These are phyloP conservation scores for Nitzschia sp. DNA, from an alignment of 108 stramenopile genomes.

Conservation along the genomic window DNA sequence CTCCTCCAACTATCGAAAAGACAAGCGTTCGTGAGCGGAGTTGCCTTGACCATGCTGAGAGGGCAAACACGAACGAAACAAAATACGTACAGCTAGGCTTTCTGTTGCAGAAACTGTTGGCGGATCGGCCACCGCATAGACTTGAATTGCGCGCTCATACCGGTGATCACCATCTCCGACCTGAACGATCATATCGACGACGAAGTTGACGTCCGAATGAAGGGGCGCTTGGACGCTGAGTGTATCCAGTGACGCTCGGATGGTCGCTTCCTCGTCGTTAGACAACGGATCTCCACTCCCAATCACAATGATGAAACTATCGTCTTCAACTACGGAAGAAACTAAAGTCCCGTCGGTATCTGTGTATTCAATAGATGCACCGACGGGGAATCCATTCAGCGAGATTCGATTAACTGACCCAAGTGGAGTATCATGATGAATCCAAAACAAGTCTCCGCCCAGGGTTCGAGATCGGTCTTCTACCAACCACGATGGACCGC, in stretches of 20 bases:
- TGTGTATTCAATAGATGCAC: background rate
- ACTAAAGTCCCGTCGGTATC: background rate
- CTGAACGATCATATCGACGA: background rate
- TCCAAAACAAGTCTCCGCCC: background rate
- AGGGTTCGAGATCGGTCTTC: background rate
- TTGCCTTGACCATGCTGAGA: background rate
- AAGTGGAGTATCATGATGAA: background rate
- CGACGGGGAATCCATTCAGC: background rate
- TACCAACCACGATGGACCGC: background rate
- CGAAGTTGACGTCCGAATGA: constrained; percentile 3
- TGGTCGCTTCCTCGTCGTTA: background rate
- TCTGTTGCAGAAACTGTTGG: background rate
- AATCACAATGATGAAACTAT: background rate
- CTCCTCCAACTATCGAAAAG: constrained; percentile 1
- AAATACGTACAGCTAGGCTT: background rate
- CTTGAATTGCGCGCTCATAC: background rate
- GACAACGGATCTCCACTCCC: background rate
- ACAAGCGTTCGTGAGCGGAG: background rate
- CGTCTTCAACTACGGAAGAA: background rate
- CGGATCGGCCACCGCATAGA: constrained; percentile 16
- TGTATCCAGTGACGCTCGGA: background rate
- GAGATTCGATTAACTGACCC: background rate
- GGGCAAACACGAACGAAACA: background rate
- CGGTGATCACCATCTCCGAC: background rate
- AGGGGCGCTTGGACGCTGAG: background rate